Evolutionary conservation across 2,329 filamentous ascomycete genomes (phyloP), one percentile per base, ranked within the genome.

Genomic region (Thermothelomyces thermophilus): DNA sequence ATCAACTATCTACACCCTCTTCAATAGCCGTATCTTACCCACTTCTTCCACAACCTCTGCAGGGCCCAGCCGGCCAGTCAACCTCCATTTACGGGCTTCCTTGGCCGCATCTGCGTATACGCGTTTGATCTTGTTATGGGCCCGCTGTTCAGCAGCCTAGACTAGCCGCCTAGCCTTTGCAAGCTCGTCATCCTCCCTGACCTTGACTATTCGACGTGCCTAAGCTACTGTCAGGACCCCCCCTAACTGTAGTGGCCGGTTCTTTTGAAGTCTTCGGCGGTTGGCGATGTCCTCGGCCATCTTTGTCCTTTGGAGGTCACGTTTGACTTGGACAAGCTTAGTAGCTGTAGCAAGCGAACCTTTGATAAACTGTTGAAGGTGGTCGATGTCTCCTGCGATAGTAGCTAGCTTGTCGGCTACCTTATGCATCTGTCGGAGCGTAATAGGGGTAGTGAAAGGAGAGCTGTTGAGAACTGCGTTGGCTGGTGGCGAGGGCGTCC

Each of bases 71-170:
- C 19, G 16, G 7, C 19, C n/a, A 45, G 20, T 36, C 5, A 45
- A 6, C 42, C 42, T 36, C 42, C 33, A 45, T 14, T 45, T 45
- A 17, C 42, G 16, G 20, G 41, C 41, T 26, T 44, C 31, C 14
- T 44, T 44, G 1, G 41, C 41, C 1, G 16, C 41, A 3, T 34
- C 30, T 24, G 41, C 17, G n/a, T 2, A 28, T 3, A 13, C 3
- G 2, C 42, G 33, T 45, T 45, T 36, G 5, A 35, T 14, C 3
- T 2, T 5, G 7, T 44, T 44, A 3, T 16, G 30, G 2, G 5
- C 30, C 42, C 10, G 3, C n/a, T 10, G 1, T 36, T 36, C 33
- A 2, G 43, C 22, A 16, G 31, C 30, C 24, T 39, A 14, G 1
- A 46, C 34, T 8, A 39, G 1, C 43, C 34, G 2, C 43, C 24